These are phyloP conservation scores for Pythium plurisporium DNA, from an alignment of 352 stramenopile species.

Conservation along the genomic window DNA sequence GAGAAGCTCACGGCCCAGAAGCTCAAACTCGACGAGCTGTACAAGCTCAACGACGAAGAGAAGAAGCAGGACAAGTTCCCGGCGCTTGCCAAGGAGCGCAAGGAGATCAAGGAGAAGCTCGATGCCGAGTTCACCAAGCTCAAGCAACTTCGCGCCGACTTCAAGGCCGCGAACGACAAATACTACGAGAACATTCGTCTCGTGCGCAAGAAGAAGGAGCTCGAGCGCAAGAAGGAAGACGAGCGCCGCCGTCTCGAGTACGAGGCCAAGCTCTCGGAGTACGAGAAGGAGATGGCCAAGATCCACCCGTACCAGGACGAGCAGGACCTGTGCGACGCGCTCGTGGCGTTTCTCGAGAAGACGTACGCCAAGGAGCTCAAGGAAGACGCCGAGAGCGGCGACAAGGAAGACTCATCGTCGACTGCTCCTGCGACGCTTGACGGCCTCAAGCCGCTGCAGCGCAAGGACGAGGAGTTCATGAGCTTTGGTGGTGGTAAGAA, in stretches of 20 bases:
- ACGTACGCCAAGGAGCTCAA: conserved; percentile 88
- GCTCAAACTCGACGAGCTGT: conserved; percentile 84
- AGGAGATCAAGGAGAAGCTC: conserved; percentile 90
- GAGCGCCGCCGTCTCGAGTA: conserved; percentile 81
- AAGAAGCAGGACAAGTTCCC: conserved; percentile 85
- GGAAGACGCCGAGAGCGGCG: conserved; percentile 32
- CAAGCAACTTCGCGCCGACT: conserved; percentile 85
- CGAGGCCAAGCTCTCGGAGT: conserved; percentile 94
- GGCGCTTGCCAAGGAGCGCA: conserved; percentile 78
- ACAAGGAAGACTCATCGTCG: conserved; percentile 22
- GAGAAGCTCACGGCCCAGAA: conserved; percentile 91
- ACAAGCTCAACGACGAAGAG: conserved; percentile 87
- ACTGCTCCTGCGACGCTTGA: conserved; percentile 80
- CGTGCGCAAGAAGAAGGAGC: conserved; percentile 81
- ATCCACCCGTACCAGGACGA: conserved; percentile 96
- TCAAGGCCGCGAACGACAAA: conserved; percentile 92
- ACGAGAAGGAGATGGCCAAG: conserved; percentile 94
- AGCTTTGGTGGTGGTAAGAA: conserved; percentile 67
- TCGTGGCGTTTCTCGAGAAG: conserved; percentile 91
- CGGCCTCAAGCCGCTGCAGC: conserved; percentile 88
- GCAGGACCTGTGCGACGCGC: conserved; percentile 93
- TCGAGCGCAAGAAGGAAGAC: conserved; percentile 81
- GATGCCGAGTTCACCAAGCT: conserved; percentile 86
- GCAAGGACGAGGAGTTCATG: conserved; percentile 86
- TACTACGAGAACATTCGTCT: conserved; percentile 91